Evolutionary conservation across 139 green algal species (phyloP), one percentile per base, ranked within the genome.

Genomic region (Axilococcus clingmanii): DNA sequence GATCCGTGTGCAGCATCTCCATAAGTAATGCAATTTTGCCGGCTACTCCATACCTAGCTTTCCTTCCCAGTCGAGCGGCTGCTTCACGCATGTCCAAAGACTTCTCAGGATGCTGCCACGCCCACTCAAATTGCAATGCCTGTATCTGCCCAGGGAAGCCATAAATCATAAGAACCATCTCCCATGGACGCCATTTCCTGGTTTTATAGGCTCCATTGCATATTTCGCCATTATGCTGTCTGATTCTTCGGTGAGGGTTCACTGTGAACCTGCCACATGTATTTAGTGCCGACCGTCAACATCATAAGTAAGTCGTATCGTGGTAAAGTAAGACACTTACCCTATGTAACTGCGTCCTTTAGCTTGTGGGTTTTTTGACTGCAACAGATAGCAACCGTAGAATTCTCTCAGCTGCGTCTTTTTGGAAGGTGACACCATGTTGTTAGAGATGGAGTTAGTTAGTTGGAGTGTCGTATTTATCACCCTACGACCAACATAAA

Each of bases 41-140:
- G 11, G 74, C 61, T 8, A 81, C 42, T 2, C 81, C 80, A 3
- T 54, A 32, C 36, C 73, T 54, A 24, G 52, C 25, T 37, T 55
- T 36, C 7, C 22, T 34, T 14, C 66, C 69, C 19, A 91, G 52
- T n/a, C 56, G 23, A 7, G 36, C 30, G 0, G 59, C 73, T 14
- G 73, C 44, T 3, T 20, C 57, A 8, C 74, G 53, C 7, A 78
- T 77, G 11, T 71, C 76, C 27, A 74, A 58, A 25, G 58, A 81
- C 23, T 62, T 73, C 11, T 57, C 34, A 2, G 89, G 89, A 68
- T 96, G 83, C 72, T 96, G 89, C 87, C 87, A 96, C 2, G 89
- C 88, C 87, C 89, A 96, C 59, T 96, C 89, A 77, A 96, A 96
- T 66, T 95, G 86, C 56, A 96, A 74, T 3, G 89, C 89, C 20